Conservation (phyloP, 2,329 filamentous ascomycete genomes). For the Periconia macrospinosa region DNA sequence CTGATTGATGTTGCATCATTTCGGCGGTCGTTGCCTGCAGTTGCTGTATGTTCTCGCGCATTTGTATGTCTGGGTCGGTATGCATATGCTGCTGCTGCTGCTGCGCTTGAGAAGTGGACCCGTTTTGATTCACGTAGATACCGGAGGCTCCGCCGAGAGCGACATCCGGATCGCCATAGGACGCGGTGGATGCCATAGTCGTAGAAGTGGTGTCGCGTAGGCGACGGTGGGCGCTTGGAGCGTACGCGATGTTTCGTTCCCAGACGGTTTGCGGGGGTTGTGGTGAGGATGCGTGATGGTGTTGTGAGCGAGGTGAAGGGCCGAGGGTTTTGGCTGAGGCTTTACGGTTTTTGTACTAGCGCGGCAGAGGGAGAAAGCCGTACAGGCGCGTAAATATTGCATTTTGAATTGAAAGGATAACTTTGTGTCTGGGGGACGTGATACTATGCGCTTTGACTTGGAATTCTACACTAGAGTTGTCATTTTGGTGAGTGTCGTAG, state of each 20-base stretch:
- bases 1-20: conserved; percentile 29
- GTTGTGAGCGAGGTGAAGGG: conserved; percentile 17
- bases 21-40: conserved; percentile 31
- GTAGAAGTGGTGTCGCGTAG: conserved; percentile 14
- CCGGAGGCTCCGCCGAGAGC: conserved; percentile 36
- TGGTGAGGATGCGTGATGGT: conserved; percentile 25
- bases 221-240: conserved; percentile 10
- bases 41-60: conserved; percentile 40
- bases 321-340: conserved; percentile 8
- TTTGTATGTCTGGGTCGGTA: conserved; percentile 35
- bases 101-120: conserved; percentile 33
- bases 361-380: conserved; percentile 15
- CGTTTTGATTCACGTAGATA: conserved; percentile 41
- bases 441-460: conserved; percentile 9
- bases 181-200: conserved; percentile 29
- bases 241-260: conserved; percentile 12
- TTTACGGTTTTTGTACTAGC: conserved; percentile 39
- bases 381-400: too few relatives aligned
- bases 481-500: conserved; percentile 15
- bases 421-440: conserved; percentile 4
- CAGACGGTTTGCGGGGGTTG: conserved; percentile 4
- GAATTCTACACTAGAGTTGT: background rate
- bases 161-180: conserved; percentile 38
- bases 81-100: conserved; percentile 31
- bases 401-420: background rate